Conservation (phyloP, 139 green algal species). For the Chlamydomonas asymmetrica region DNA sequence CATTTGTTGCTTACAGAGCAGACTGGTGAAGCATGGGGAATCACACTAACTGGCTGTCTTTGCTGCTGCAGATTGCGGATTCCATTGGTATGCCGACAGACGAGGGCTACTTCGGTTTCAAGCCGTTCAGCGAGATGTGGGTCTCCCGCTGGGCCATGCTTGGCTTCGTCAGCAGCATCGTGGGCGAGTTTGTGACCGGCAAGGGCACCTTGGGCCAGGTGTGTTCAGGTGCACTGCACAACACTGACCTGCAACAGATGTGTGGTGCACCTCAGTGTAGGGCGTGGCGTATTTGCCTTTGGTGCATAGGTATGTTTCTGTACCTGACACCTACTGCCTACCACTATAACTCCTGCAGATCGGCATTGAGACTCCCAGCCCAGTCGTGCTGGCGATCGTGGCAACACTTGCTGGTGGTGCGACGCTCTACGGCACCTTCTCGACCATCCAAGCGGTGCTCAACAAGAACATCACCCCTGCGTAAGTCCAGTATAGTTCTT, state of each 20-base stretch:
- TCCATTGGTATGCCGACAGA: slow-evolving; percentile 59
- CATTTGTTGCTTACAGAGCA: too few species aligned
- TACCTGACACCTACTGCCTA: too few species aligned
- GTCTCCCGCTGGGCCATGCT: slow-evolving; percentile 67
- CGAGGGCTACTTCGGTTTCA: slow-evolving; percentile 77
- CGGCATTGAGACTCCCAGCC: slow-evolving; percentile 51
- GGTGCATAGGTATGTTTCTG: slow-evolving; percentile 22
- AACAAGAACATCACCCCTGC: slow-evolving; percentile 48
- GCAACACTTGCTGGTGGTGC: slow-evolving; percentile 35
- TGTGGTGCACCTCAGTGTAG: not conserved
- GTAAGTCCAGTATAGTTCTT: slow-evolving; percentile 22
- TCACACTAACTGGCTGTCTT: too few species aligned
- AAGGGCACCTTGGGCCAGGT: slow-evolving; percentile 40
- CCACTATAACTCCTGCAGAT: too few species aligned
- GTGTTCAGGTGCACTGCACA: too few species aligned
- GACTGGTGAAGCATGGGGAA: too few species aligned
- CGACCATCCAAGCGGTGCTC: slow-evolving; percentile 45
- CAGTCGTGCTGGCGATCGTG: slow-evolving; percentile 34
- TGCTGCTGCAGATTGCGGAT: slow-evolving; percentile 41
- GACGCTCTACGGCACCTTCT: slow-evolving; percentile 37
- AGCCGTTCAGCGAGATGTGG: slow-evolving; percentile 70
- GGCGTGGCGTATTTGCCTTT: not conserved
- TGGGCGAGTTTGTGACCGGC: slow-evolving; percentile 57
- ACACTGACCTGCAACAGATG: slow-evolving; percentile 18
- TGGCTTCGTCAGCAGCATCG: slow-evolving; percentile 58